Conservation (phyloP, 2,329 filamentous ascomycete genomes). For the Geosmithia flava region DNA sequence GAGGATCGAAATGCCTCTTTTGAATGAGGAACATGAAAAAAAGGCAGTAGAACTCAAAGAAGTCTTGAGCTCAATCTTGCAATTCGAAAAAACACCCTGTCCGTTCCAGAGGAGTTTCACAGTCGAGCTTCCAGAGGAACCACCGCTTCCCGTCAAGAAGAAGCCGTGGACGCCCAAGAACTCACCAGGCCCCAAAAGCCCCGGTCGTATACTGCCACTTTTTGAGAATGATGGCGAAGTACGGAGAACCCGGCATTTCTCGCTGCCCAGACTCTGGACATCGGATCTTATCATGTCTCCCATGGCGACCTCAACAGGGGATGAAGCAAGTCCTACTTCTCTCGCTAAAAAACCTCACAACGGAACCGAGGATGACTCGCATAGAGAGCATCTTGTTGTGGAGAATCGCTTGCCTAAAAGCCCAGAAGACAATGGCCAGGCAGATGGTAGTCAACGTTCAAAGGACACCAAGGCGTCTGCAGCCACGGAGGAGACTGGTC, state of each 20-base stretch:
- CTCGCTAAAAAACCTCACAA: neutral
- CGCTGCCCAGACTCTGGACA: neutral
- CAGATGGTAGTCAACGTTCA: neutral
- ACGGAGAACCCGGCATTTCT: neutral
- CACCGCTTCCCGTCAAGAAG: slow-evolving; percentile 51
- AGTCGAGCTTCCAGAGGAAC: slow-evolving; percentile 58
- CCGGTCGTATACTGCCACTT: neutral
- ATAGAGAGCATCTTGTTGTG: neutral
- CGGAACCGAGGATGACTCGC: neutral
- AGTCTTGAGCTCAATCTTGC: slow-evolving; percentile 59
- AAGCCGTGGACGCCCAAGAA: slow-evolving; percentile 50
- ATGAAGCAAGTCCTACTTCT: neutral
- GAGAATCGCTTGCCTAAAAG: neutral
- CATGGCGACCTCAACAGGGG: neutral
- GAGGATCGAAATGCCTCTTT: slow-evolving; percentile 71
- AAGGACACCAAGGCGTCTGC: neutral
- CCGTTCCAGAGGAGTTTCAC: slow-evolving; percentile 72
- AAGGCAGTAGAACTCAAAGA: slow-evolving; percentile 56
- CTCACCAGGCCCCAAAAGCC: slow-evolving; percentile 31
- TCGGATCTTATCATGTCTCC: neutral
- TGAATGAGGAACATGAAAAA: slow-evolving; percentile 30
- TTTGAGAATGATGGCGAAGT: neutral
- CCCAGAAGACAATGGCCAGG: neutral
- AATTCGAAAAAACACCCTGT: slow-evolving; percentile 80
- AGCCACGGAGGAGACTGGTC: neutral